Conservation (phyloP, 164 flowering plant species). For the Umbellularia californica region DNA sequence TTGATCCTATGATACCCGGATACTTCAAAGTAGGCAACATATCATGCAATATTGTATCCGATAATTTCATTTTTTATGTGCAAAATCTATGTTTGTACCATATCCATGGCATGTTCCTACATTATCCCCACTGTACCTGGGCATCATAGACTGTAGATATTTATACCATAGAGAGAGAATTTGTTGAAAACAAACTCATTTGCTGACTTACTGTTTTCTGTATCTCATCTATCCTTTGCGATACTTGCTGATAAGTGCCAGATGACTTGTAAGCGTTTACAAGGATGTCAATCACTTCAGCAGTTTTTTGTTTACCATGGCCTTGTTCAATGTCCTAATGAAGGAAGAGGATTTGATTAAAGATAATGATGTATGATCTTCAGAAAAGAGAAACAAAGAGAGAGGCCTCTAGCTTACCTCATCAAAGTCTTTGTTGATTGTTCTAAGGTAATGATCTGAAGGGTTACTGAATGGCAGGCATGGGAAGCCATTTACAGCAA, state of each 20-base stretch:
- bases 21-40: too few relatives aligned
- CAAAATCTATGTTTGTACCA: too few relatives aligned
- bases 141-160: too few relatives aligned
- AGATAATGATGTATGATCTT: not conserved
- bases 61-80: too few relatives aligned
- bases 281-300: constrained; percentile 38
- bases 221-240: constrained; percentile 20
- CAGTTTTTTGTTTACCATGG: constrained; percentile 8
- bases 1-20: too few relatives aligned
- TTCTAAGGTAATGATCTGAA: constrained; percentile 71
- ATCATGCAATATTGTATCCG: too few relatives aligned
- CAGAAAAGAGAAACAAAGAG: not conserved
- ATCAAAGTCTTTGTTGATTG: constrained; percentile 71
- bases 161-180: too few relatives aligned
- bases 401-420: constrained; percentile 26
- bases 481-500: constrained; percentile 60
- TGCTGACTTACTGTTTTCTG: constrained; percentile 23
- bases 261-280: constrained; percentile 44
- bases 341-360: not conserved
- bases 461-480: constrained; percentile 70
- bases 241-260: constrained; percentile 20
- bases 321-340: constrained; percentile 39
- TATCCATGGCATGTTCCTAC: too few relatives aligned
- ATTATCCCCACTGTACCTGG: too few relatives aligned
- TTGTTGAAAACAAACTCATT: too few relatives aligned